Evolutionary conservation across 176 grass and related monocot species (phyloP), one percentile per base, ranked within the genome.

Genomic region (Lolium multiflorum): DNA sequence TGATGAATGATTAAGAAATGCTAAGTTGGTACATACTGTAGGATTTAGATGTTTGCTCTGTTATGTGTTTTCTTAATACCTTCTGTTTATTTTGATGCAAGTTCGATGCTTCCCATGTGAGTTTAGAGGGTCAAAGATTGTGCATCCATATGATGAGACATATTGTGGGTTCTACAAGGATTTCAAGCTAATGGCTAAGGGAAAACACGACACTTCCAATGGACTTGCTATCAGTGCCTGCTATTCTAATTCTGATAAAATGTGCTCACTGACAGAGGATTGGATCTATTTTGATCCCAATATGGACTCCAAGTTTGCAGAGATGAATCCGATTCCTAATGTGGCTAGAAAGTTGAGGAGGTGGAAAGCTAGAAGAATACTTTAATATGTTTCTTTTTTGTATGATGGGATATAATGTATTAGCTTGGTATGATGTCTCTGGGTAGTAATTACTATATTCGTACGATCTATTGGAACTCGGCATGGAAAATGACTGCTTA

Each of bases 31-130:
- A 50, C 46, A 16, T 74, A 49, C 6, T 6, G 44, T 48, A 74
- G 5, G 11, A 24, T 49, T 7, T 69, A 17, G 16, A 17, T 41
- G 31, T 39, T 7, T 48, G 70, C 1, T 76, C 49, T 54, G 3
- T 17, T 35, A 18, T 77, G 2, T 26, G 46, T 25, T 37, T 38
- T 77, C 18, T 78, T 78, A 41, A 44, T 85, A 68, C 21, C 44
- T 59, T 6, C 6, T 11, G 1, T 35, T 86, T 71, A 31, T 69
- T 70, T 28, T 17, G 5, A 71, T 11, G 38, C 63, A 78, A 79
- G 63, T 79, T 43, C 75, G 50, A 6, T 71, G 75, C 50, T 79
- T 86, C 56, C 0, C 55, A 18, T 79, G 84, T 59, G 84, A 86
- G 49, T 50, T 28, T 52, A 8, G 43, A 3, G 61, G 62, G 39